Evolutionary conservation across 108 stramenopile genomes (phyloP).

Genomic region (Cylindrotheca closterium): DNA sequence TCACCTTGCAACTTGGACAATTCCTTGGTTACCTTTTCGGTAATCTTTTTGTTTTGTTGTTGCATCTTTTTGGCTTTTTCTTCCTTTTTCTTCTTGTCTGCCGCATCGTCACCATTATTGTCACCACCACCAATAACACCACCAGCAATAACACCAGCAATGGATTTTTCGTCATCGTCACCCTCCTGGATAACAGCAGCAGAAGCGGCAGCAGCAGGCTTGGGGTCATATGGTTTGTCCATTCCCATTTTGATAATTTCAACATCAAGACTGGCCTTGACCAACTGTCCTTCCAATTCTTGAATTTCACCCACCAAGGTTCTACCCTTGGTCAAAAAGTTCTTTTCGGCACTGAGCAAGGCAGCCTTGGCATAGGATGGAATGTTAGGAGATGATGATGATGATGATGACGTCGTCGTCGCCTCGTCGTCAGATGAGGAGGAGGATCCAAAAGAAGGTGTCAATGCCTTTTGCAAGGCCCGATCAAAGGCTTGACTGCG

Average conservation of each 20-base stretch:
- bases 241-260: conserved; percentile 64
- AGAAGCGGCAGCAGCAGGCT: neutral
- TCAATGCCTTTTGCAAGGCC: conserved; percentile 44
- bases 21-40: conserved; percentile 38
- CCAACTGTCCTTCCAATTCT: conserved; percentile 45
- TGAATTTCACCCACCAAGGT: conserved; percentile 36
- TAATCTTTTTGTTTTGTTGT: neutral
- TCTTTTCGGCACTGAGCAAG: conserved; percentile 55
- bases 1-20: conserved; percentile 44
- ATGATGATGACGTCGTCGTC: too few species aligned
- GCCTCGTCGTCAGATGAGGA: too few species aligned
- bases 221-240: neutral
- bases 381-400: too few species aligned
- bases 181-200: too few species aligned
- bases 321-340: conserved; percentile 55
- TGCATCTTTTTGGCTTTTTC: neutral
- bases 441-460: conserved; percentile 3
- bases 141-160: too few species aligned
- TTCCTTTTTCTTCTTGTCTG: conserved; percentile 15
- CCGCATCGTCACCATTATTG: conserved; percentile 16
- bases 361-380: conserved; percentile 42
- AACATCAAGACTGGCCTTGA: conserved; percentile 48
- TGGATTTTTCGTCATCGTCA: too few species aligned
- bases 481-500: conserved; percentile 60
- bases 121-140: conserved; percentile 18